These are phyloP conservation scores for Entoloma clypeatum DNA, from an alignment of 1,284 basidiomycete species.

Conservation along the genomic window DNA sequence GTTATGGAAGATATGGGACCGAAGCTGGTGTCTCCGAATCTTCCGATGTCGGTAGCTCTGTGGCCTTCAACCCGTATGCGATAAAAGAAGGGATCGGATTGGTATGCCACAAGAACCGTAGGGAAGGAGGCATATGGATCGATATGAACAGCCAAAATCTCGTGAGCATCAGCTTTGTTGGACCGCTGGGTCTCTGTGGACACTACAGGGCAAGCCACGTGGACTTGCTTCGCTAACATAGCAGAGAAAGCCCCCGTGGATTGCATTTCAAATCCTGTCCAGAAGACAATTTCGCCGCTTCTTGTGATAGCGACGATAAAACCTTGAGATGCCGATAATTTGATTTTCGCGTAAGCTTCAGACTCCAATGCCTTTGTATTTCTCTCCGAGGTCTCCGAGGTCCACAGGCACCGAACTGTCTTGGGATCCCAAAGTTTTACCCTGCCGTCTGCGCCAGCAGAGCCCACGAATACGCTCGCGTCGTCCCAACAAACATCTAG, in stretches of 20 bases:
- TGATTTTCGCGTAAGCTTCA: conserved; percentile 50
- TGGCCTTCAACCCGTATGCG: conserved; percentile 41
- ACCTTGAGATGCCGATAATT: conserved; percentile 40
- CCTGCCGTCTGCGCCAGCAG: conserved; percentile 57
- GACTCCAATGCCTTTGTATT: conserved; percentile 32
- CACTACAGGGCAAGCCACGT: conserved; percentile 23
- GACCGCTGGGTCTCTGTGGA: conserved; percentile 6
- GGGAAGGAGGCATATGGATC: conserved; percentile 22
- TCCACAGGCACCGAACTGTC: conserved; percentile 55
- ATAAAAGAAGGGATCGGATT: conserved; percentile 45
- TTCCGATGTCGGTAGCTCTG: conserved; percentile 31
- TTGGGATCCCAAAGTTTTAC: conserved; percentile 71
- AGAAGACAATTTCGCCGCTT: conserved; percentile 55
- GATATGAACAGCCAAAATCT: conserved; percentile 21
- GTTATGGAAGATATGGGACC: conserved; percentile 44
- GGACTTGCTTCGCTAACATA: conserved; percentile 17
- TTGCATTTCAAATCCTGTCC: conserved; percentile 37
- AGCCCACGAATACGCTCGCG: conserved; percentile 38
- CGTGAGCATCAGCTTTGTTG: conserved; percentile 11
- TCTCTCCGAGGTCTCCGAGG: conserved; percentile 48
- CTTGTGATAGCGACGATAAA: conserved; percentile 46
- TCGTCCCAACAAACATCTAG: conserved; percentile 48
- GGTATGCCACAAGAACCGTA: conserved; percentile 44
- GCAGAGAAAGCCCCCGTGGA: conserved; percentile 10
- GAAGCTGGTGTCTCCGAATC: conserved; percentile 51